A percentile compares a stretch with the other conserved stretches of the same genome.
Conservation (phyloP, 2,329 filamentous ascomycete species). For the Hypoxylon sp. region DNA sequence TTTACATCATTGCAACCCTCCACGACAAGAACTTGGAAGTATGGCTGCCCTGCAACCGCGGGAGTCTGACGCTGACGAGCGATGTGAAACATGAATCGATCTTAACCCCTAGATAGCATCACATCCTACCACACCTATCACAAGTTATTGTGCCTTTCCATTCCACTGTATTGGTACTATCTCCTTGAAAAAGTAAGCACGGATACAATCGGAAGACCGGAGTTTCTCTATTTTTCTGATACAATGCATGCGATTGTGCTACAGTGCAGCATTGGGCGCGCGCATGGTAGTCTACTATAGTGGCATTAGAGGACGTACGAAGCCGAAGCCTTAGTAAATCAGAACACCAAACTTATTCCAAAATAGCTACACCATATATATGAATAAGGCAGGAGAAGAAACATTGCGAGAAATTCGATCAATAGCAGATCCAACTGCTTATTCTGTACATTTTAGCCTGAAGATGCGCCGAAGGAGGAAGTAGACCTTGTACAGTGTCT, state of each 20-base stretch:
- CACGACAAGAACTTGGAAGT: constrained; percentile 2
- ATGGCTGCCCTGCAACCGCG: constrained; percentile 25
- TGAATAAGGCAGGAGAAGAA: neutral
- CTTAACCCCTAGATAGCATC: constrained; percentile 30
- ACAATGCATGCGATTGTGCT: constrained; percentile 15
- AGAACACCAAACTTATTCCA: constrained; percentile 1
- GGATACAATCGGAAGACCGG: constrained; percentile 2
- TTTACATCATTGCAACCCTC: constrained; percentile 29
- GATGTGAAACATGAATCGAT: constrained; percentile 33
- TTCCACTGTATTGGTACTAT: neutral
- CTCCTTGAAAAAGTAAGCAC: constrained; percentile 8
- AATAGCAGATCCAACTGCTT: constrained; percentile 4
- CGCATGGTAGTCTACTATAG: too few relatives aligned
- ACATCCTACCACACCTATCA: constrained; percentile 13
- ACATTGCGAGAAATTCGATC: too few relatives aligned
- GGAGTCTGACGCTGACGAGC: constrained; percentile 30
- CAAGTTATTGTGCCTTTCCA: neutral
- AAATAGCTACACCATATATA: neutral
- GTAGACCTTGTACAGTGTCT: constrained; percentile 28
- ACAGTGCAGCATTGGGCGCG: constrained; percentile 1
- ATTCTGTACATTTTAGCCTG: constrained; percentile 15
- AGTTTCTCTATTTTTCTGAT: constrained; percentile 14
- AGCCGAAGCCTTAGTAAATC: too few relatives aligned
- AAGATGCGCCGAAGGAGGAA: constrained; percentile 8
- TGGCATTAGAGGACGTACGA: too few relatives aligned